Conservation (phyloP, 805 yeast species). For the Ogataea nakhonphanomensis region DNA sequence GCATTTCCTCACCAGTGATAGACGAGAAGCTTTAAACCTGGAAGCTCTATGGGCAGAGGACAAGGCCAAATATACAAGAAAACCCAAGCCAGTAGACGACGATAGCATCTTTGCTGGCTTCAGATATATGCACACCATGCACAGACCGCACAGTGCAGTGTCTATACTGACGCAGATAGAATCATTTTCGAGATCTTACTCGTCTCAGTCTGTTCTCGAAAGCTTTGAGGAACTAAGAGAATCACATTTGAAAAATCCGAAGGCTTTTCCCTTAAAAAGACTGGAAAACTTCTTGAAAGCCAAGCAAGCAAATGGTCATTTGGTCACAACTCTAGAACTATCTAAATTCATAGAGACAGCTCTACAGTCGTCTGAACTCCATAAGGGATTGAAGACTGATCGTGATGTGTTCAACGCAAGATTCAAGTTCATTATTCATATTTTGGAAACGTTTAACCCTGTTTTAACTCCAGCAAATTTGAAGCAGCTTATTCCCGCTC, state of each 20-base stretch:
- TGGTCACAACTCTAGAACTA: constrained; percentile 22
- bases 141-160: neutral
- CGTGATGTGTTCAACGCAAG: constrained; percentile 22
- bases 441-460: constrained; percentile 23
- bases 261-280: constrained; percentile 16
- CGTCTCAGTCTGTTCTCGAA: constrained; percentile 16
- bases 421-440: constrained; percentile 15
- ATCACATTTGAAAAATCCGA: constrained; percentile 22
- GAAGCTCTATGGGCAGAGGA: constrained; percentile 57
- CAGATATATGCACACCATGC: constrained; percentile 41
- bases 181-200: constrained; percentile 5
- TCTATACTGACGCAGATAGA: constrained; percentile 10
- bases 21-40: constrained; percentile 65
- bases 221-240: constrained; percentile 18
- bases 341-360: constrained; percentile 20
- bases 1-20: constrained; percentile 68
- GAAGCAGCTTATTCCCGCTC: constrained; percentile 22
- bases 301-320: constrained; percentile 30
- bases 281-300: constrained; percentile 25
- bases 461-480: constrained; percentile 18
- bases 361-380: constrained; percentile 30
- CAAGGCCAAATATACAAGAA: constrained; percentile 12
- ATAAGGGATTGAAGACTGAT: constrained; percentile 9
- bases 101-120: constrained; percentile 47
- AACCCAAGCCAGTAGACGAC: constrained; percentile 24